Base-by-base conservation (phyloP, 139 green algal genomes). In the Trebouxia sp. region DNA sequence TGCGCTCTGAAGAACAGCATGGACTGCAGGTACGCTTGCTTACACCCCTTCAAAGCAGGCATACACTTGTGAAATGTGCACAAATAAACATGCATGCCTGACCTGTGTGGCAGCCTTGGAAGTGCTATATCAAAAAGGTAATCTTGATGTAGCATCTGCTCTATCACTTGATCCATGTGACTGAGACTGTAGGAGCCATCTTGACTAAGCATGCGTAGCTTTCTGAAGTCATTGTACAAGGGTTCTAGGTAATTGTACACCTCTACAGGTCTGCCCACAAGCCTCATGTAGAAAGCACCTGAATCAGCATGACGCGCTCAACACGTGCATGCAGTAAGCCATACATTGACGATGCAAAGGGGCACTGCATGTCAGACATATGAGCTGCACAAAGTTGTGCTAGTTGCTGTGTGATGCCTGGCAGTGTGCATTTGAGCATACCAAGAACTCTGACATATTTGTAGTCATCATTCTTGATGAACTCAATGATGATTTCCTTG, bases 171-270 rank as follows among this genome's bases (percentile, higher is more conserved):
- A 69, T 99, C 96, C 47, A 99, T 85, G 67, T 98, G 92, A 0
- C 69, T 81, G 66, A 98, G 83, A 39, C 56, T 69, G 75, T 91
- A 98, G 32, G 35, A 84, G 55, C 94, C 94, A n/a, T 94, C 88
- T 14, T 82, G 22, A 0, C 75, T 79, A 8, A 88, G 89, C 50
- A 92, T 24, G 6, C 94, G 82, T 37, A 97, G 48, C 80, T 95
- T 96, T 1, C 96, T 86, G 78, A 95, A 99, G 87, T 99, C 97
- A 80, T 98, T 98, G 89, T 98, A 96, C 28, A 99, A 88, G 5
- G 97, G 97, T 87, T 99, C 95, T 66, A 99, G 78, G 87, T 98
- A 98, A 53, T 96, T 89, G 86, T 98, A 99, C 11, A 99, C 92
- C 45, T 99, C 96, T 69, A 92, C 72, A 1, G 96, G 88, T 42